phyloP scores from a whole-genome alignment of 208 protist species.

The Wallacemonas sp. region DNA sequence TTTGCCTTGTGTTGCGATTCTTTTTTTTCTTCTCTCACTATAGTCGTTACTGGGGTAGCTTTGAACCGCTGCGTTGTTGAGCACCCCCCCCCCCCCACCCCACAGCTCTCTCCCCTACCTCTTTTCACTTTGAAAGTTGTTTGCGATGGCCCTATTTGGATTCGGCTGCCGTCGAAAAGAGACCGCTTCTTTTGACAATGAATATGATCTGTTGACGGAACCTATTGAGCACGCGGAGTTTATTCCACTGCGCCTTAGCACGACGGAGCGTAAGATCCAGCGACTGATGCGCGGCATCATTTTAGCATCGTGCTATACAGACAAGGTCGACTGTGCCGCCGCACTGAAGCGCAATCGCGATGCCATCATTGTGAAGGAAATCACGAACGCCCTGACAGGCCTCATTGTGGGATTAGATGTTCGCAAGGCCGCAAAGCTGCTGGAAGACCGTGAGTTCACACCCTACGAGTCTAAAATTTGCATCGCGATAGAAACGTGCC shows the following conservation, averaged over 20 bases:
- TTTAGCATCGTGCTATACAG: constrained; percentile 88
- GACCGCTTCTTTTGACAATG: constrained; percentile 38
- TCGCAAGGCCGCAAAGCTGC: constrained; percentile 47
- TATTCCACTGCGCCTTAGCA: constrained; percentile 86
- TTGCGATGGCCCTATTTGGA: constrained; percentile 5
- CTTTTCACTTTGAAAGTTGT: too few relatives aligned
- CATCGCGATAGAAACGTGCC: constrained; percentile 75
- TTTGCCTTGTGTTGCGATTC: not conserved
- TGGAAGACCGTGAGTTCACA: constrained; percentile 66
- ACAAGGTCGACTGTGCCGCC: constrained; percentile 81
- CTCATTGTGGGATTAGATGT: constrained; percentile 81
- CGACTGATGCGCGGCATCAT: constrained; percentile 88
- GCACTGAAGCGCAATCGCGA: constrained; percentile 70
- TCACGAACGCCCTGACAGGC: constrained; percentile 81
- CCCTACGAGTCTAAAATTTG: constrained; percentile 68
- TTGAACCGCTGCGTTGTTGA: too few relatives aligned
- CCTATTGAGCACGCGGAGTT: constrained; percentile 77
- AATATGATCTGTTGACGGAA: constrained; percentile 76
- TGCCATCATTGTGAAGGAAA: constrained; percentile 68
- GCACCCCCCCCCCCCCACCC: too few relatives aligned
- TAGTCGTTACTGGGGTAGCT: too few relatives aligned
- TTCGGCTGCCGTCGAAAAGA: constrained; percentile 12
- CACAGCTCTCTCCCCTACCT: too few relatives aligned
- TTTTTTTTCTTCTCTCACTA: constrained; percentile 15
- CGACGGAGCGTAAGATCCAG: constrained; percentile 83